Percentiles rank a stretch among this genome's conserved stretches.
Conservation (phyloP, 2,329 filamentous ascomycete species). For the Neonectria faginata region DNA sequence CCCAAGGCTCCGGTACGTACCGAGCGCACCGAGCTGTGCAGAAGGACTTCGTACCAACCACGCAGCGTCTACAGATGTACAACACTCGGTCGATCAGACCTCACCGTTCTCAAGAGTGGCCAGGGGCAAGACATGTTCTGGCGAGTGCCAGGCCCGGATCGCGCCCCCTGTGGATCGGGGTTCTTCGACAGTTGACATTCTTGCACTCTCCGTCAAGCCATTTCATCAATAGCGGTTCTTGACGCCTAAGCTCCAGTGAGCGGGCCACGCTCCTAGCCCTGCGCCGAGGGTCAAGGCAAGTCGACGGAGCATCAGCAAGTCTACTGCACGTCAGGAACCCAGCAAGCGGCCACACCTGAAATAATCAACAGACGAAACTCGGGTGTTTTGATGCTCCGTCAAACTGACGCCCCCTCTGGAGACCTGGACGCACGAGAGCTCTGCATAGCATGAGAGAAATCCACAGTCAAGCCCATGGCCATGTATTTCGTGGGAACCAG, state of each 20-base stretch:
- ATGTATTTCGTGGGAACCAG: background rate
- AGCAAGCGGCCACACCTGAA: slow-evolving; percentile 11
- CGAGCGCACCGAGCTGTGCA: background rate
- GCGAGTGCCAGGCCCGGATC: slow-evolving; percentile 32
- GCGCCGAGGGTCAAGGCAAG: slow-evolving; percentile 8
- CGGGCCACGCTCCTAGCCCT: slow-evolving; percentile 22
- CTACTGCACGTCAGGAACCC: slow-evolving; percentile 21
- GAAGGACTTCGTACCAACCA: slow-evolving; percentile 28
- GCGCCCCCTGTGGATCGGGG: slow-evolving; percentile 32
- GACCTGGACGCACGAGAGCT: background rate
- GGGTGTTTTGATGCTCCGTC: slow-evolving; percentile 12
- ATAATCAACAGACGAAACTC: slow-evolving; percentile 5
- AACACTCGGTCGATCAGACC: slow-evolving; percentile 39
- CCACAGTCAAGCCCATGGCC: background rate
- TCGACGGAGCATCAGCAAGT: slow-evolving; percentile 8
- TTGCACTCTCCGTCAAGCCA: slow-evolving; percentile 26
- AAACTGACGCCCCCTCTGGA: background rate
- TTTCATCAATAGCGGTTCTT: slow-evolving; percentile 37
- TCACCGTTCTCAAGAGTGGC: slow-evolving; percentile 41
- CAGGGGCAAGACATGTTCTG: slow-evolving; percentile 35
- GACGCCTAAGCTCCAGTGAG: slow-evolving; percentile 32
- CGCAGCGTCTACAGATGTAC: slow-evolving; percentile 39
- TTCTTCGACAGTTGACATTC: slow-evolving; percentile 24
- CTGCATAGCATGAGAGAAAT: background rate
- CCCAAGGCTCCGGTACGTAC: slow-evolving; percentile 20